phyloP scores from a whole-genome alignment of 371 early-diverging fungal species.

The Apophysomyces trapeziformis region DNA sequence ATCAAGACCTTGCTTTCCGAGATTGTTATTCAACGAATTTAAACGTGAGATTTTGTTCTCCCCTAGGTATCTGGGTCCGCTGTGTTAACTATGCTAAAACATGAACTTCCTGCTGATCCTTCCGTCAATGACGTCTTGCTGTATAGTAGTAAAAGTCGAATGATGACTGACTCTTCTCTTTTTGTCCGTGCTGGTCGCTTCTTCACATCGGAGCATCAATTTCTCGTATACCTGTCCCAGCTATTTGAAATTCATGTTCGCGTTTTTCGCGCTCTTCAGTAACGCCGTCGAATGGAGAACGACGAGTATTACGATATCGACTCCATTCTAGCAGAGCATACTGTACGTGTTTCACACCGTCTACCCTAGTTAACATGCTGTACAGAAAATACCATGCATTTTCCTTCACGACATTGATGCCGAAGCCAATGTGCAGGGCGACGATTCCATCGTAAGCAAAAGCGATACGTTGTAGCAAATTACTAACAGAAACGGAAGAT shows the following conservation, averaged over 20 bases:
- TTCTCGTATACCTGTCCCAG: too few species aligned
- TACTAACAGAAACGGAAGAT: constrained; percentile 18
- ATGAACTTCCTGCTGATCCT: too few species aligned
- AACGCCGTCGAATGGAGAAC: constrained; percentile 36
- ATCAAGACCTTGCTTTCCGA: too few species aligned
- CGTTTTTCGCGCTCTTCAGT: neutral
- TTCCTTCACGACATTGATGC: constrained; percentile 35
- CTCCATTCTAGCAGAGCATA: constrained; percentile 52
- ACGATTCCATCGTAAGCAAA: constrained; percentile 33
- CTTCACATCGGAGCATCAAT: too few species aligned
- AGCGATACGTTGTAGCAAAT: neutral
- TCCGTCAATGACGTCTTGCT: too few species aligned
- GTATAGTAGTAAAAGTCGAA: too few species aligned
- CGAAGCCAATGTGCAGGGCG: constrained; percentile 43
- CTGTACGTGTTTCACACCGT: constrained; percentile 21
- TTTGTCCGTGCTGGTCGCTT: too few species aligned
- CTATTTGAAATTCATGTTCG: neutral
- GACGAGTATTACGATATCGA: constrained; percentile 58
- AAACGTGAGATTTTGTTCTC: too few species aligned
- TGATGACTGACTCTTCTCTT: too few species aligned
- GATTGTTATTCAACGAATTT: too few species aligned
- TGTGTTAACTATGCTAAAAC: too few species aligned
- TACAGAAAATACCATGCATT: constrained; percentile 51
- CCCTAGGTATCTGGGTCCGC: too few species aligned
- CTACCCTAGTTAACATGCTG: neutral